Evolutionary conservation across 1,284 basidiomycete genomes (phyloP).

Genomic region (Ustilago curta): DNA sequence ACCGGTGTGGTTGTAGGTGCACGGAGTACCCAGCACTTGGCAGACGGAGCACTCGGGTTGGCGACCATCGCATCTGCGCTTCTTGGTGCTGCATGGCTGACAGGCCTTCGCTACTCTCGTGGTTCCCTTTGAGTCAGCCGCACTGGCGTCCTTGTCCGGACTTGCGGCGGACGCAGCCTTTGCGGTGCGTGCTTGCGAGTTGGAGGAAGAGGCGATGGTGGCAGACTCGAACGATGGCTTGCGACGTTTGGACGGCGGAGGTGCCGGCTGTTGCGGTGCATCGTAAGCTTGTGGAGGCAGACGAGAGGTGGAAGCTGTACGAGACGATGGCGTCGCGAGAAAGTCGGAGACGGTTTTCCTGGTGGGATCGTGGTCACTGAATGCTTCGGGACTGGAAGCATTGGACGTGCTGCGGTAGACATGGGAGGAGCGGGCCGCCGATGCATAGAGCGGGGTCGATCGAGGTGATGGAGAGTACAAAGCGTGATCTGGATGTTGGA

Average conservation of each 20-base stretch:
- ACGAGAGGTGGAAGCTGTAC: constrained; percentile 11
- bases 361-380: constrained; percentile 18
- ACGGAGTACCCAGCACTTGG: constrained; percentile 54
- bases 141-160: constrained; percentile 3
- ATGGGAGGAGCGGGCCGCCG: constrained; percentile 24
- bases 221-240: constrained; percentile 18
- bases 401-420: constrained; percentile 26
- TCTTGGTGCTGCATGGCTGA: constrained; percentile 59
- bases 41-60: constrained; percentile 62
- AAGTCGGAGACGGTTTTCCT: constrained; percentile 6
- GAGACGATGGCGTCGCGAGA: background rate
- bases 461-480: constrained; percentile 41
- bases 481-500: constrained; percentile 49
- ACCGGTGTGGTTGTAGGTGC: constrained; percentile 57
- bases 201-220: background rate
- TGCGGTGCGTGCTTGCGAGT: background rate
- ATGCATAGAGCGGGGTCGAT: constrained; percentile 34
- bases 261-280: background rate
- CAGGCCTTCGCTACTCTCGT: constrained; percentile 59
- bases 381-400: constrained; percentile 39
- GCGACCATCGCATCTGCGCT: constrained; percentile 62
- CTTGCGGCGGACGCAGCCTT: constrained; percentile 3
- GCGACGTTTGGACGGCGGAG: constrained; percentile 21
- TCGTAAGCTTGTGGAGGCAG: background rate
- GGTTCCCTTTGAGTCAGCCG: constrained; percentile 24